phyloP scores from a whole-genome alignment of 176 grass and related monocot species.

The Thinopyrum elongatum region DNA sequence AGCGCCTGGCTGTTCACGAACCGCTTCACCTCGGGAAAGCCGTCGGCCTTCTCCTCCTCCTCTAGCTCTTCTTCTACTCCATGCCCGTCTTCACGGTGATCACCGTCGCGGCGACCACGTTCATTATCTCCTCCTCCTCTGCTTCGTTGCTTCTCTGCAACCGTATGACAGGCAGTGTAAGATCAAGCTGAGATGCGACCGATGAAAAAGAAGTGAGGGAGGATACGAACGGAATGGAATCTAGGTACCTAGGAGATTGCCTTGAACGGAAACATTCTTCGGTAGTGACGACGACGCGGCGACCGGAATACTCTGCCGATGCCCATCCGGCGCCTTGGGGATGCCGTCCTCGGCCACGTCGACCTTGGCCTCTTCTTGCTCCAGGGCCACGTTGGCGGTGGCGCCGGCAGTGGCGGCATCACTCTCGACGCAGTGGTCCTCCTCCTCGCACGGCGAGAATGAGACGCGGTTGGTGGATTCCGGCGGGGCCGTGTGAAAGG shows the following conservation, averaged over 20 bases:
- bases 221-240: not conserved
- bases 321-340: not conserved
- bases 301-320: not conserved
- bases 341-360: not conserved
- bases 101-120: not conserved
- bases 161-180: not conserved
- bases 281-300: not conserved
- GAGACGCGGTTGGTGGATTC: conserved; percentile 33
- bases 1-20: conserved; percentile 10
- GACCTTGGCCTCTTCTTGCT: not conserved
- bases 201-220: not conserved
- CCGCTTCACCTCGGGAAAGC: conserved; percentile 13
- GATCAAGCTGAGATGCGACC: not conserved
- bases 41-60: not conserved
- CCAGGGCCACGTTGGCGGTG: not conserved
- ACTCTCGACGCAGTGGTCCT: not conserved
- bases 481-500: conserved; percentile 18
- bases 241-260: not conserved
- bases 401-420: not conserved
- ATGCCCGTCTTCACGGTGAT: not conserved
- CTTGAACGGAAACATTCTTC: conserved; percentile 27
- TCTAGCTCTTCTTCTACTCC: not conserved
- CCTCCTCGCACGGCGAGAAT: not conserved
- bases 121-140: not conserved
- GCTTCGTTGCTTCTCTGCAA: conserved; percentile 19